Percentiles rank a stretch among this genome's conserved stretches.
phyloP scores from a whole-genome alignment of 768 basidiomycete species.

The Gelatoporia subvermispora region DNA sequence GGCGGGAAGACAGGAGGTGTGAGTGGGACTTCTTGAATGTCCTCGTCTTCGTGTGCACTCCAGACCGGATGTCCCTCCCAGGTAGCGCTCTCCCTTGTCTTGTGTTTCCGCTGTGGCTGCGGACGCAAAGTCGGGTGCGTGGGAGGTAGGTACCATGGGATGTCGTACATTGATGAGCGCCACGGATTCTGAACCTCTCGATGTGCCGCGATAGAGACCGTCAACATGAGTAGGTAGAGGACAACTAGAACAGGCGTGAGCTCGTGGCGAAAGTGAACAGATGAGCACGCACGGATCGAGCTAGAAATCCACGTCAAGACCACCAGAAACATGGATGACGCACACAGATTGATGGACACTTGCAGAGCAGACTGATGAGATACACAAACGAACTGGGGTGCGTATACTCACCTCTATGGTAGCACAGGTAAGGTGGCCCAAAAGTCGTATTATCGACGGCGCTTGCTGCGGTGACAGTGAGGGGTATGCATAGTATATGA shows the following conservation, averaged over 20 bases:
- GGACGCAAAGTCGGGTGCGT: not conserved
- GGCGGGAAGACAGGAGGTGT: slow-evolving; percentile 14
- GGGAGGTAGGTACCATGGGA: too few species aligned
- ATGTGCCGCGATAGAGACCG: too few species aligned
- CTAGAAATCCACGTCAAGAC: slow-evolving; percentile 27
- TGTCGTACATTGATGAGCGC: too few species aligned
- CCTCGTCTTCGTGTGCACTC: too few species aligned
- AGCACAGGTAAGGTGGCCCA: slow-evolving; percentile 35
- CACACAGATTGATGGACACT: slow-evolving; percentile 15
- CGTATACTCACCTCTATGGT: slow-evolving; percentile 27
- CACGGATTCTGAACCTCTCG: too few species aligned
- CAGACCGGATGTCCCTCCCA: too few species aligned
- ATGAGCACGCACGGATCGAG: slow-evolving; percentile 20
- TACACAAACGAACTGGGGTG: slow-evolving; percentile 2
- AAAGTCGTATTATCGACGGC: slow-evolving; percentile 44
- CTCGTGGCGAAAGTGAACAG: not conserved
- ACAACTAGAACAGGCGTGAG: not conserved
- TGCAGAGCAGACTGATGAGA: slow-evolving; percentile 1
- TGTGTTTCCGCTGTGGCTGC: not conserved
- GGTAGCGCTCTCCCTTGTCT: too few species aligned
- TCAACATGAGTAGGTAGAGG: not conserved
- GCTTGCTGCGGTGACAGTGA: slow-evolving; percentile 32
- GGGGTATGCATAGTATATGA: not conserved
- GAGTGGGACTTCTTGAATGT: not conserved
- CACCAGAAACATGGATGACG: slow-evolving; percentile 25